These are phyloP conservation scores for Willaertia magna DNA, from an alignment of 208 protist species.

Conservation along the genomic window DNA sequence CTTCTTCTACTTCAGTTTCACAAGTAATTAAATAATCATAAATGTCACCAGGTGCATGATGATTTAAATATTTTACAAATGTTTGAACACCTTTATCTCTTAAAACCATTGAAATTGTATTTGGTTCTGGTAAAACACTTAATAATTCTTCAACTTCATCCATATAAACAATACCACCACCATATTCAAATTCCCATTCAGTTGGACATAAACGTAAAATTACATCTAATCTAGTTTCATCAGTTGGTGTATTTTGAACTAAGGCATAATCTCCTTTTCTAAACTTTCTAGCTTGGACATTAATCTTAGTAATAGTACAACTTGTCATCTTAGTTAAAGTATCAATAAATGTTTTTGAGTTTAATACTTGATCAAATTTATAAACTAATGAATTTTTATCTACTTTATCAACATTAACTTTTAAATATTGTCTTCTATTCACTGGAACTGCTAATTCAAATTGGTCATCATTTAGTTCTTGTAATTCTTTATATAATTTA, in stretches of 20 bases:
- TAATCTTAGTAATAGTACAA: neutral
- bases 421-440: neutral
- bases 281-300: neutral
- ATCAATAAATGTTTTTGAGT: neutral
- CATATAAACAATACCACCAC: neutral
- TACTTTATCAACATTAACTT: neutral
- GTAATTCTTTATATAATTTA: neutral
- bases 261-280: neutral
- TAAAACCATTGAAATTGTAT: slow-evolving; percentile 8
- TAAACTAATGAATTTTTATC: neutral
- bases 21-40: neutral
- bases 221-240: neutral
- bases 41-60: neutral
- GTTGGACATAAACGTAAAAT: neutral
- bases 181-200: neutral
- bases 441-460: neutral
- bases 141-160: slow-evolving; percentile 12
- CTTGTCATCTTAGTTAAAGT: neutral
- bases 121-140: neutral
- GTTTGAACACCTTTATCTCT: neutral
- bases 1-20: neutral
- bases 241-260: neutral
- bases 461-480: neutral
- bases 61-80: slow-evolving; percentile 11
- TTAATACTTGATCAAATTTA: neutral